Evolutionary conservation across 1,284 basidiomycete genomes (phyloP).

Genomic region (Violaceomyces palustris): DNA sequence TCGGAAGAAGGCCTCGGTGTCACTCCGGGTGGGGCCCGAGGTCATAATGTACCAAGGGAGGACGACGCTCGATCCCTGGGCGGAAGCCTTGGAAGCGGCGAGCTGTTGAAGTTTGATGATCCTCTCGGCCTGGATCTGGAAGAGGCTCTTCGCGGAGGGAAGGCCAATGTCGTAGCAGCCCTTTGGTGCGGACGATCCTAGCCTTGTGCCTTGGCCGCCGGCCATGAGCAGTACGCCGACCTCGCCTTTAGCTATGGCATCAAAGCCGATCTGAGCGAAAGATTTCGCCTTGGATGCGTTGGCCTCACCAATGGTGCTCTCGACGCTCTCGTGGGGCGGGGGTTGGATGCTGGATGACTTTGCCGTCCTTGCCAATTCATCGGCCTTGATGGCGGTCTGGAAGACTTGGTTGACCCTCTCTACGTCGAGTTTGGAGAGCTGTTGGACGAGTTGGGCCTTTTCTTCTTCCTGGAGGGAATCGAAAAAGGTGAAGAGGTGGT

Average conservation of each 20-base stretch:
- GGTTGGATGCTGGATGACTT: slow-evolving; percentile 51
- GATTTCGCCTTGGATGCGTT: slow-evolving; percentile 56
- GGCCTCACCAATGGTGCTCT: slow-evolving; percentile 35
- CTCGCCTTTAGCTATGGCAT: slow-evolving; percentile 72
- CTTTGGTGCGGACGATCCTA: slow-evolving; percentile 88
- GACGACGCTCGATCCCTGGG: slow-evolving; percentile 60
- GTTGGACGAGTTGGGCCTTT: slow-evolving; percentile 64
- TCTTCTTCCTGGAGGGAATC: slow-evolving; percentile 65
- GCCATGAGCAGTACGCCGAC: slow-evolving; percentile 95
- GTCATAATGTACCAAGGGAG: slow-evolving; percentile 99
- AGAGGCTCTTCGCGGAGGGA: slow-evolving; percentile 85
- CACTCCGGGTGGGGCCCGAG: slow-evolving; percentile 82
- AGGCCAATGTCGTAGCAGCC: slow-evolving; percentile 97
- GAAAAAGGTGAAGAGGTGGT: slow-evolving; percentile 85
- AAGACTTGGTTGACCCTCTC: slow-evolving; percentile 85
- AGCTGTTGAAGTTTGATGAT: slow-evolving; percentile 76
- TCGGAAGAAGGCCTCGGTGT: slow-evolving; percentile 81
- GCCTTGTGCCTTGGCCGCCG: slow-evolving; percentile 90
- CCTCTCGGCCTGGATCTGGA: slow-evolving; percentile 93
- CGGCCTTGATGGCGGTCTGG: slow-evolving; percentile 68
- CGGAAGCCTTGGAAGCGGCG: slow-evolving; percentile 58
- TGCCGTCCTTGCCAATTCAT: slow-evolving; percentile 59
- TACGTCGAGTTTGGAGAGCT: slow-evolving; percentile 79
- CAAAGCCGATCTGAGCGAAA: slow-evolving; percentile 64
- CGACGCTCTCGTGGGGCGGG: slow-evolving; percentile 31